Evolutionary conservation across 345 rosid genomes (phyloP), one percentile per base, ranked within the genome.

Genomic region (Moringa oleifera): DNA sequence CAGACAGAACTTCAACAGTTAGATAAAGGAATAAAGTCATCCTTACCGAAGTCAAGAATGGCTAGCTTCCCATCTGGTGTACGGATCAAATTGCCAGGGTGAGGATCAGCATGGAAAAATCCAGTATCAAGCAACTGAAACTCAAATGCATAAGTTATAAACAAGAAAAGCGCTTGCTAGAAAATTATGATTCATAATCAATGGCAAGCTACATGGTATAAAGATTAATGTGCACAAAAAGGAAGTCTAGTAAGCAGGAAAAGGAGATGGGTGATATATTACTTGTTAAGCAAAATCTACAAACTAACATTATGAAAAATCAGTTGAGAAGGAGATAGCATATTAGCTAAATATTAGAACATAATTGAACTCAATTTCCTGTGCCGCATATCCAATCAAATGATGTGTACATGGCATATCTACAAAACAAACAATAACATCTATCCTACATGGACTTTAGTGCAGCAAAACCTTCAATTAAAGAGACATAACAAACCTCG

Each of bases 101-200:
- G 98, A 62, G 98, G 98, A 62, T 93, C 97, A 50, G 98, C 98
- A 79, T 93, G 98, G 81, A 93, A 93, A 80, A 93, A 81, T 31
- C 98, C 98, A 57, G 97, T 90, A 67, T 90, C 98, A 73, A 93
- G 97, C 72, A 93, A 71, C 98, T 90, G 86, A 49, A 77, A 76
- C 71, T 28, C 52, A 67, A 59, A 61, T 41, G 67, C 17, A 63
- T 18, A 23, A 64, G 16, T 7, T 20, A 56, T 51, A 56, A 55
- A 60, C 23, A n/a, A 66, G 21, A 52, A 37, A 23, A 58, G 24
- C 17, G 23, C n/a, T 59, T 25, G 33, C 33, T 28, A 28, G 33
- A 41, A 41, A 1, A 15, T 4, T 4, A 41, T 11, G 17, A 41
- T 41, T 41, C 13, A 41, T 11, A 33, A 11, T 4, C 37, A 33